phyloP scores from a whole-genome alignment of 2,329 filamentous ascomycete genomes.

The Arthrobotrys entomopaga region DNA sequence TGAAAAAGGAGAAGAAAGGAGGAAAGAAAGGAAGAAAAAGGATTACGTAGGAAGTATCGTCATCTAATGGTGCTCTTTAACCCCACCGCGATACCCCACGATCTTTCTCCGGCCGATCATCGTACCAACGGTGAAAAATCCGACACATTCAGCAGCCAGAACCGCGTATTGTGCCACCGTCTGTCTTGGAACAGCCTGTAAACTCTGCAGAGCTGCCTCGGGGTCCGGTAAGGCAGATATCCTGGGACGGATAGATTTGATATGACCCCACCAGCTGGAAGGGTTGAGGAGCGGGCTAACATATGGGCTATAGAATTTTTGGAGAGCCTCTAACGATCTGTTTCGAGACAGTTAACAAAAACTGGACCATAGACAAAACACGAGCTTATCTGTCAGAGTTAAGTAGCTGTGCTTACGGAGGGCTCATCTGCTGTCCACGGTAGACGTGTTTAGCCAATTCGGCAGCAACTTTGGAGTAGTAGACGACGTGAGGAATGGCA shows the following conservation, averaged over 20 bases:
- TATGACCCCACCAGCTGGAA: conserved; percentile 48
- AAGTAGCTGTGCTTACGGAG: conserved; percentile 77
- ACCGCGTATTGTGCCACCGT: conserved; percentile 80
- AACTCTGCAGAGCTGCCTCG: conserved; percentile 69
- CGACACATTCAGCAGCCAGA: conserved; percentile 83
- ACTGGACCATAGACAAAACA: not conserved
- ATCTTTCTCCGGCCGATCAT: conserved; percentile 96
- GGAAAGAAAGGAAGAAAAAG: not conserved
- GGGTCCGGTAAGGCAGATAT: conserved; percentile 66
- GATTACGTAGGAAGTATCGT: not conserved
- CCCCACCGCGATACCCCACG: conserved; percentile 85
- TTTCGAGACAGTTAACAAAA: not conserved
- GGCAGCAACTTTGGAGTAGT: conserved; percentile 88
- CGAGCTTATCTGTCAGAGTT: too few species aligned
- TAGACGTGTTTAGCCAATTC: conserved; percentile 90
- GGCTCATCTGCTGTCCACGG: conserved; percentile 87
- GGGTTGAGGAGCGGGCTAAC: conserved; percentile 47
- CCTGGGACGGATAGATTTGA: conserved; percentile 61
- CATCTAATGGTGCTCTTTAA: conserved; percentile 68
- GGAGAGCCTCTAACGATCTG: conserved; percentile 40
- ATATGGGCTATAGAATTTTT: conserved; percentile 41
- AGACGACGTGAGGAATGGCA: conserved; percentile 84
- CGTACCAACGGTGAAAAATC: conserved; percentile 98
- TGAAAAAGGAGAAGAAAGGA: not conserved
- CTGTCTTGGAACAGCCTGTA: conserved; percentile 76